Conservation (phyloP, 805 yeast species). For the Kazachstania africana region DNA sequence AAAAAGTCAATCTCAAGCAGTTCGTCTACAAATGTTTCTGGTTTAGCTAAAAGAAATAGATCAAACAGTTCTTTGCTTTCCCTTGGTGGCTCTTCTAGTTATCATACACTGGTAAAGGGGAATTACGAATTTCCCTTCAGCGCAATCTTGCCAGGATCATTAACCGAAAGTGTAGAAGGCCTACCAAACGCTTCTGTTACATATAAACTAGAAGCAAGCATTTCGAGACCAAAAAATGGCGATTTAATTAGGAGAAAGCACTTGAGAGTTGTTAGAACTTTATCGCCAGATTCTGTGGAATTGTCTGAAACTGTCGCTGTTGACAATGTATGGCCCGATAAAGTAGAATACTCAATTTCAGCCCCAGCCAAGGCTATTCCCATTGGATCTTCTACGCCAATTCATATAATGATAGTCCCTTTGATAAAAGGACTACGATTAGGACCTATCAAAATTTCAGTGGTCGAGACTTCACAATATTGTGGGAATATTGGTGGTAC, state of each 20-base stretch:
- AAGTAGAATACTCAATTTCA: slow-evolving; percentile 80
- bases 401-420: slow-evolving; percentile 66
- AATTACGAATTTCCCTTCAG: slow-evolving; percentile 87
- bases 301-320: slow-evolving; percentile 87
- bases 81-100: too few relatives aligned
- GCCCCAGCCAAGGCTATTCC: slow-evolving; percentile 85
- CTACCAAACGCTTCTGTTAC: slow-evolving; percentile 66
- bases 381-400: slow-evolving; percentile 68
- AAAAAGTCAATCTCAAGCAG: too few relatives aligned
- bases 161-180: slow-evolving; percentile 85
- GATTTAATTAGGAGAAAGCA: slow-evolving; percentile 60
- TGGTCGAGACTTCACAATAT: slow-evolving; percentile 57
- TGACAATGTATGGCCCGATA: slow-evolving; percentile 91
- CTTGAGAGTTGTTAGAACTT: slow-evolving; percentile 71
- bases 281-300: slow-evolving; percentile 80
- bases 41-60: slow-evolving; percentile 1
- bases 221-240: slow-evolving; percentile 63
- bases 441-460: slow-evolving; percentile 56
- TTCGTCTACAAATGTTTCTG: slow-evolving; percentile 9
- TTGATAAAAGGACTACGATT: slow-evolving; percentile 67
- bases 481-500: slow-evolving; percentile 45
- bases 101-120: slow-evolving; percentile 44
- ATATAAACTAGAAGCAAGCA: slow-evolving; percentile 63
- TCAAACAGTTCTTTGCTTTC: too few relatives aligned
- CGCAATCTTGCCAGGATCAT: slow-evolving; percentile 69